Evolutionary conservation across 148 eudicot species (phyloP), one percentile per base, ranked within the genome.

Genomic region (Arbutus unedo): DNA sequence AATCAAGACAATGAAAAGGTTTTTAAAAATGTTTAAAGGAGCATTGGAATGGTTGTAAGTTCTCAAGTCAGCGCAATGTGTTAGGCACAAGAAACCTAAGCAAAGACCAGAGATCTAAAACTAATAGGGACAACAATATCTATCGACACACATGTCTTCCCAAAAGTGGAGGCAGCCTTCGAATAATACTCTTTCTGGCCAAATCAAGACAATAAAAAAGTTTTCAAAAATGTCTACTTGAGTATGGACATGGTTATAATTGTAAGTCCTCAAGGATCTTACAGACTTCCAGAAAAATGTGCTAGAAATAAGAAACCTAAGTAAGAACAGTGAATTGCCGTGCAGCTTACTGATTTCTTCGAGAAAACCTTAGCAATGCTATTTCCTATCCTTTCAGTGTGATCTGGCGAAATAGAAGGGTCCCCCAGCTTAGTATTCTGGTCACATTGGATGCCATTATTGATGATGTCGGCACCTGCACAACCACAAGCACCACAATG

Each of bases 401-500:
- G 83, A 81, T 81, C 86, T 18, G 85, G 81, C n/a, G 84, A 57
- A 71, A 76, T 70, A 56, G 76, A 79, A 82, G 84, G 81, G 64
- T 85, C 83, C 55, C 44, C 84, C n/a, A 85, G 74, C 81, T 81
- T 83, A 75, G 83, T 78, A 48, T 70, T 57, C 84, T 84, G 74
- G 76, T 86, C 87, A 43, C 85, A 81, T 62, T 74, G 79, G 78
- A 86, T 87, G 59, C 84, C 82, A 83, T 82, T 84, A 53, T 71
- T 78, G 76, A 76, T 79, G 50, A 62, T 49, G 11, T 75, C 80
- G 50, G 84, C 79, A 87, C 85, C 92, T 92, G 88, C 86, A 81
- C 13, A 79, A 72, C 78, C 72, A 74, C 38, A 48, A 85, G 49
- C 76, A 68, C 80, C 8, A 2, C 14, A 49, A 71, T 71, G 43